A percentile compares a stretch with the other conserved stretches of the same genome.
Conservation (phyloP, 2,329 filamentous ascomycete genomes). For the Scedosporium boydii region DNA sequence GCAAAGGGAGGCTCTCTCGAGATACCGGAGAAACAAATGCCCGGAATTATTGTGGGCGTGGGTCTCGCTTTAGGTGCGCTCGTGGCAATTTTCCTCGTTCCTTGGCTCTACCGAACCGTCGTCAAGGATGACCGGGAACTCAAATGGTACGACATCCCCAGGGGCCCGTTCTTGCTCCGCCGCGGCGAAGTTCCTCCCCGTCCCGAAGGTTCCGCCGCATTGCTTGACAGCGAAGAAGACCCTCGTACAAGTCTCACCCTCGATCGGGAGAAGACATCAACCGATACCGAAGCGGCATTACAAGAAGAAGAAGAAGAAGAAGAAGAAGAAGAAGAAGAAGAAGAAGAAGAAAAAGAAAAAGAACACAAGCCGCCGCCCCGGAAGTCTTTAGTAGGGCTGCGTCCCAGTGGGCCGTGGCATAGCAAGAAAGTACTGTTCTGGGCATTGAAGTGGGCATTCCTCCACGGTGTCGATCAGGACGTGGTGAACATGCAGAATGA, state of each 20-base stretch:
- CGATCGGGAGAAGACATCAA: conserved; percentile 44
- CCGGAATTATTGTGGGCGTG: conserved; percentile 43
- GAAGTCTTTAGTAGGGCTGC: conserved; percentile 26
- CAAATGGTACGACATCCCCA: conserved; percentile 40
- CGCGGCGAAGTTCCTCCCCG: conserved; percentile 29
- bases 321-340: background rate
- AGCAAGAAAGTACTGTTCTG: conserved; percentile 30
- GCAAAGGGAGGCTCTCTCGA: conserved; percentile 40
- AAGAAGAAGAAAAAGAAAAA: background rate
- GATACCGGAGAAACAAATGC: conserved; percentile 36
- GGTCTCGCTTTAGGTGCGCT: conserved; percentile 39
- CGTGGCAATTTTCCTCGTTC: conserved; percentile 43
- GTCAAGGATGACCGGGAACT: conserved; percentile 53
- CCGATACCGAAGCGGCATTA: conserved; percentile 37
- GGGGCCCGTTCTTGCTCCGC: conserved; percentile 43
- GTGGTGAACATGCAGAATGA: conserved; percentile 26
- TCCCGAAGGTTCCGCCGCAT: conserved; percentile 27
- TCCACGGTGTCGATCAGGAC: conserved; percentile 37
- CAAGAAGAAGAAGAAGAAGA: background rate
- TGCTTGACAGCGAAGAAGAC: background rate
- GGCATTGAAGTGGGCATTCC: conserved; percentile 31
- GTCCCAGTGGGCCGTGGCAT: conserved; percentile 34
- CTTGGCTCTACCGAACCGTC: conserved; percentile 49
- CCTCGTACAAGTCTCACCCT: conserved; percentile 33
- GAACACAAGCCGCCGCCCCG: conserved; percentile 22